Evolutionary conservation across 768 basidiomycete genomes (phyloP), one percentile per base, ranked within the genome.

Genomic region (Boletus subcaerulescens): DNA sequence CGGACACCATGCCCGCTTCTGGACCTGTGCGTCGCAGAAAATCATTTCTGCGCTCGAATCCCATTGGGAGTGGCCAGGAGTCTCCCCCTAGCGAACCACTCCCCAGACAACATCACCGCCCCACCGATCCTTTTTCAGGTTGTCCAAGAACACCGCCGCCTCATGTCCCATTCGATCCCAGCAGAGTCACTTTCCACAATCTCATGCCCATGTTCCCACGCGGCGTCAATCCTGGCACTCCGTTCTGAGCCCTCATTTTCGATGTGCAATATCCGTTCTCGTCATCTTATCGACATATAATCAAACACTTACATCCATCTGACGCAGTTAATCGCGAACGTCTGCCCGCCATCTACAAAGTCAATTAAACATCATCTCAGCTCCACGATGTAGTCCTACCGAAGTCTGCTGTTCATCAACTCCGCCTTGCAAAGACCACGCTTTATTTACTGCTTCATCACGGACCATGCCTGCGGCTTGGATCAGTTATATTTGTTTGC

Each of bases 11-110:
- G 32, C 68, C 67, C 26, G 70, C 64, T 56, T 73, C 61, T 42
- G 85, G 83, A 6, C 86, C 86, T 9, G 76, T 87, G 33, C 82
- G 85, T 33, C 79, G 80, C 57, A 76, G 79, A 56, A 86, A 81
- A 75, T 65, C 75, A 3, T 81, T 80, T 1, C 61, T 78, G 48
- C 80, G 82, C 59, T 76, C 77, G 36, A 77, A 71, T 63, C 82
- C 82, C 33, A 65, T 82, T 31, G 65, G 66, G 49, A 65, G 64
- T 58, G 65, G 57, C 57, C 57, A 61, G 36, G 66, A 61, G 10
- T 40, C 45, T 33, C 52, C 55, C 40, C 50, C 45, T 29, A 9
- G 44, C 45, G 63, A 60, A 33, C 56, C 52, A 50, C 65, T 58
- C 22, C 33, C 44, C 26, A 60, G 57, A 43, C 60, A 61, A 46